phyloP scores from a whole-genome alignment of 2,329 filamentous ascomycete species.

The Colletotrichum australisinense region DNA sequence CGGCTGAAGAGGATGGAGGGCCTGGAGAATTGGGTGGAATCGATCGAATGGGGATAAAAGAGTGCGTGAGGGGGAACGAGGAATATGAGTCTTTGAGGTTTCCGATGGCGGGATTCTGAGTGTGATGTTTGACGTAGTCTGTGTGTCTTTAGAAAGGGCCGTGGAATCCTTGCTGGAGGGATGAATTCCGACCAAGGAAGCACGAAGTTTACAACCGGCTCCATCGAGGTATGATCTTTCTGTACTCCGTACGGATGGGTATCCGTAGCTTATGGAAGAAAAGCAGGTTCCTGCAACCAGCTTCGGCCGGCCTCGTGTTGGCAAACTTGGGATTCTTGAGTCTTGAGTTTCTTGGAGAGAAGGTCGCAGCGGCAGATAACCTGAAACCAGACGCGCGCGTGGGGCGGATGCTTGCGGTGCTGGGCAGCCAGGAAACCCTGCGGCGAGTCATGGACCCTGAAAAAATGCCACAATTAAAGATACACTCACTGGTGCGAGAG shows the following conservation, averaged over 20 bases:
- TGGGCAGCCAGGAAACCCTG: not conserved
- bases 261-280: too few relatives aligned
- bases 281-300: too few relatives aligned
- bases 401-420: not conserved
- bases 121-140: not conserved
- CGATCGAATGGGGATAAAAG: not conserved
- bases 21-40: not conserved
- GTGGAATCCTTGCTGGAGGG: not conserved
- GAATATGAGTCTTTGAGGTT: not conserved
- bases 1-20: not conserved
- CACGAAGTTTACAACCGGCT: not conserved
- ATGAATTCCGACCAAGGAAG: not conserved
- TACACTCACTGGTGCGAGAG: too few relatives aligned
- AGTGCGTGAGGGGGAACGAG: not conserved
- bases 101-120: not conserved
- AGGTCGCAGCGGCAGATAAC: not conserved
- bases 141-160: not conserved
- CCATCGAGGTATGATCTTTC: too few relatives aligned
- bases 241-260: too few relatives aligned
- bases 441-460: constrained; percentile 15
- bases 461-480: not conserved
- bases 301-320: too few relatives aligned
- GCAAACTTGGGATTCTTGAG: too few relatives aligned
- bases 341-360: too few relatives aligned
- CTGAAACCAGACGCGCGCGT: constrained; percentile 12